A percentile compares a stretch with the other conserved stretches of the same genome.
Evolutionary conservation across 2,329 filamentous ascomycete species (phyloP).

Genomic region (Alternaria gaisen): DNA sequence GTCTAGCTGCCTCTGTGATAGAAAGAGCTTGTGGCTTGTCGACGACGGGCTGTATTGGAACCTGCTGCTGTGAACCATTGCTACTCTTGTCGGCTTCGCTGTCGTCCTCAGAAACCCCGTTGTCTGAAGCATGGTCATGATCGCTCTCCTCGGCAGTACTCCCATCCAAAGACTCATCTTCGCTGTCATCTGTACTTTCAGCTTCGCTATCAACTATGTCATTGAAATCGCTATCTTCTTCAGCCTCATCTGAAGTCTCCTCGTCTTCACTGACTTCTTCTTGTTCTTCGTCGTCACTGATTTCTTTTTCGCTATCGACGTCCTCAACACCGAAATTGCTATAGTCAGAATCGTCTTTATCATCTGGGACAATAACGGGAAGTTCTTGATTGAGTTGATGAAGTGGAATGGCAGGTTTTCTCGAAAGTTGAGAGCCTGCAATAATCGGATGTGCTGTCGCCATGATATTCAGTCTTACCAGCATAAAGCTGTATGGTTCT

Average conservation of each 20-base stretch:
- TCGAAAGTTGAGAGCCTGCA: not conserved
- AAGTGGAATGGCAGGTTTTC: too few relatives aligned
- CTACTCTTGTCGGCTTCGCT: not conserved
- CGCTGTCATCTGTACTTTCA: not conserved
- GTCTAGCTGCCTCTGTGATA: not conserved
- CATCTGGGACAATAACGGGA: not conserved
- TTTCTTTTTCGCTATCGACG: not conserved
- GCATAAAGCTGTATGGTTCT: not conserved
- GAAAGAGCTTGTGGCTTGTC: not conserved
- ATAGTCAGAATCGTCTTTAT: not conserved
- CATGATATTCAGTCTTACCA: not conserved
- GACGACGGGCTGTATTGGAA: not conserved
- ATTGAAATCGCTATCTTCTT: not conserved
- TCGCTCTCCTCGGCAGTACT: not conserved
- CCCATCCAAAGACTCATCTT: not conserved
- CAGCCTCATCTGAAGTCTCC: not conserved
- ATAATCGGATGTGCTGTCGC: not conserved
- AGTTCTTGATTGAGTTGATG: not conserved
- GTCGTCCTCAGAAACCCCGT: not conserved
- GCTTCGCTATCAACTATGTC: not conserved
- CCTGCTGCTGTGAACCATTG: not conserved
- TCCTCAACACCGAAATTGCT: not conserved
- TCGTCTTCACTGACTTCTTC: not conserved
- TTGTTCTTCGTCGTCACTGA: not conserved
- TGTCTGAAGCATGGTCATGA: not conserved